Evolutionary conservation across 192 early-diverging fungal species (phyloP).

Genomic region (Umbelopsis sp.): DNA sequence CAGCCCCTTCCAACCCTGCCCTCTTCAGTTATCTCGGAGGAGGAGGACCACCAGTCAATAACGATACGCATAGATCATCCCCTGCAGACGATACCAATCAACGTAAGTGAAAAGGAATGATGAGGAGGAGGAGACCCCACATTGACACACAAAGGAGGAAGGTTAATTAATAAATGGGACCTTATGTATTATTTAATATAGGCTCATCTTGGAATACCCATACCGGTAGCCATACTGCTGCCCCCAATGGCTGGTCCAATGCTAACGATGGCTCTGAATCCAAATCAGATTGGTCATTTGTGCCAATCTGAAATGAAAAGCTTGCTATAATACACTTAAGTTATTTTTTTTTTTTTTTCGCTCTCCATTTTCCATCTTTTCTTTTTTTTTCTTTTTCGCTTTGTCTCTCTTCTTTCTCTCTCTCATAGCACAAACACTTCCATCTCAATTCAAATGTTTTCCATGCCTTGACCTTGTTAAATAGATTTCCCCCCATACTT

Average conservation of each 20-base stretch:
- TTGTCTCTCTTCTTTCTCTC: not conserved
- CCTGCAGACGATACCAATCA: constrained; percentile 16
- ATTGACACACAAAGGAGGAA: not conserved
- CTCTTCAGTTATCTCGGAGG: constrained; percentile 17
- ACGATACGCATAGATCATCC: not conserved
- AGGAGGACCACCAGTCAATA: not conserved
- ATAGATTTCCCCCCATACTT: not conserved
- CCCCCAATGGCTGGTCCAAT: not conserved
- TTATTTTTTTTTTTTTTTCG: no score
- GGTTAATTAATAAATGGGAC: not conserved
- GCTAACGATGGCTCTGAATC: constrained; percentile 2
- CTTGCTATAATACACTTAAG: not conserved
- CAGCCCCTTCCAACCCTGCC: constrained; percentile 5
- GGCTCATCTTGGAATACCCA: constrained; percentile 19
- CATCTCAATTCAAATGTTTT: not conserved
- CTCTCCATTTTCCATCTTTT: no score
- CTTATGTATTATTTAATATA: not conserved
- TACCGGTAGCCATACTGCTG: not conserved
- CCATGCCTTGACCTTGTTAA: not conserved
- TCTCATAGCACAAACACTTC: not conserved
- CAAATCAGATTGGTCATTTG: constrained; percentile 4
- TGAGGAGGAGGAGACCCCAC: no score
- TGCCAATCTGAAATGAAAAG: not conserved
- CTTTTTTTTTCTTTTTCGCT: no score
- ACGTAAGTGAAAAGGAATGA: not conserved